These are phyloP conservation scores for Exserohilum rostratum DNA, from an alignment of 2,329 filamentous ascomycete species.

Conservation along the genomic window DNA sequence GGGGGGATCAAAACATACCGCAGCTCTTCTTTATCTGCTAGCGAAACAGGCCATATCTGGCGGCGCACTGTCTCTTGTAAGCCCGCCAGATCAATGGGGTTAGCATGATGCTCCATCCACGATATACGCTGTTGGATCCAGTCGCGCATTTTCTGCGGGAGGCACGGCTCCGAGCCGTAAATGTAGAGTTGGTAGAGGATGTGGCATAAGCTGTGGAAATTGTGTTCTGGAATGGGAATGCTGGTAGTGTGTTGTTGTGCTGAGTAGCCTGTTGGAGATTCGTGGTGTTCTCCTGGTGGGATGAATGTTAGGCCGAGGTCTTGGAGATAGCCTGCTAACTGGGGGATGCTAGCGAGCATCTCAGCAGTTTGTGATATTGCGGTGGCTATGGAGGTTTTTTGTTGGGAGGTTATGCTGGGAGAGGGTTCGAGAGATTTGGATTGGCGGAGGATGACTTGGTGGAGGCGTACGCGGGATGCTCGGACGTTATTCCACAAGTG, in stretches of 20 bases:
- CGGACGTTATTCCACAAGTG: constrained; percentile 37
- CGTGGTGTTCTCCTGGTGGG: neutral
- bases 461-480: constrained; percentile 30
- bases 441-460: constrained; percentile 29
- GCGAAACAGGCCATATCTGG: constrained; percentile 8
- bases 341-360: constrained; percentile 34
- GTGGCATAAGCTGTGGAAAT: constrained; percentile 23
- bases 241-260: neutral
- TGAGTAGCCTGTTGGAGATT: neutral
- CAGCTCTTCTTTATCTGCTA: neutral
- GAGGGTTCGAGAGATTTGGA: constrained; percentile 2
- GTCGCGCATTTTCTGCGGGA: constrained; percentile 17
- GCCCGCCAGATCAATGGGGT: constrained; percentile 18
- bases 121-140: constrained; percentile 25
- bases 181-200: constrained; percentile 29
- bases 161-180: constrained; percentile 12
- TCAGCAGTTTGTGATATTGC: constrained; percentile 24
- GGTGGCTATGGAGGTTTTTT: constrained; percentile 14
- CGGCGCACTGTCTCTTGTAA: constrained; percentile 19
- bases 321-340: constrained; percentile 27
- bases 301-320: constrained; percentile 1
- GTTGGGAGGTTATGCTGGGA: constrained; percentile 4
- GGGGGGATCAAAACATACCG: too few species aligned
- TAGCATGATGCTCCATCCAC: constrained; percentile 21
- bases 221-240: neutral